Base-by-base conservation (phyloP, 2,329 filamentous ascomycete species). In the Aphanoascus verrucosus region DNA sequence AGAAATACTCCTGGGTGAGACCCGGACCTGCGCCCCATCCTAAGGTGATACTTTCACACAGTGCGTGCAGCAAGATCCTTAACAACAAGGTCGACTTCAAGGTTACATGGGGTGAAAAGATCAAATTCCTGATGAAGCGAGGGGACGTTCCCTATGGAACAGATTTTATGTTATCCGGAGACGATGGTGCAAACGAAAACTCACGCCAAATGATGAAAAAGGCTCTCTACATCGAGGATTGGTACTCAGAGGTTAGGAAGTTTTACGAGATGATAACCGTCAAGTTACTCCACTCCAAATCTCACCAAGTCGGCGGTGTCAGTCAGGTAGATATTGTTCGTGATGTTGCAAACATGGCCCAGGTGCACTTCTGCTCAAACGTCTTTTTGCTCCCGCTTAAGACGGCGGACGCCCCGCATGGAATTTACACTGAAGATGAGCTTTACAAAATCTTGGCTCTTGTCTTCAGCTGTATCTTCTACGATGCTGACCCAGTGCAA, bases 391-490 rank as follows among this genome's bases (percentile, higher is more conserved):
- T 64, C n/a, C 59, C 61, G 3, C 56, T 64, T 3, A 61, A 61
- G 50, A 62, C 60, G 4, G 50, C 55, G 2, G 62, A 64, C 19
- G 61, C 62, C 42, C 58, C 59, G 0, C 49, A 52, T 7, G 64
- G 64, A 5, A 55, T 57, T n/a, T 78, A 78, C 58, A 73, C 72
- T 0, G 74, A 77, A 60, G 72, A 77, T 17, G 77, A 81, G 64
- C 64, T 82, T 56, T 80, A 81, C 63, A 62, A 61, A 0, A 62
- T 77, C 14, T 59, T 74, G 15, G 67, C 75, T 68, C 69, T 69
- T 53, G 65, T 77, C n/a, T 73, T 74, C 32, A 64, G 66, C 53
- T 77, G 70, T 67, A 73, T 71, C 11, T 69, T 72, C 38, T 73
- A 73, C 60, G 74, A 76, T 61, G 72, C 67, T 31, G 74, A 77